Evolutionary conservation across 208 protist species (phyloP), one percentile per base, ranked within the genome.

Genomic region (Angomonas desouzai): DNA sequence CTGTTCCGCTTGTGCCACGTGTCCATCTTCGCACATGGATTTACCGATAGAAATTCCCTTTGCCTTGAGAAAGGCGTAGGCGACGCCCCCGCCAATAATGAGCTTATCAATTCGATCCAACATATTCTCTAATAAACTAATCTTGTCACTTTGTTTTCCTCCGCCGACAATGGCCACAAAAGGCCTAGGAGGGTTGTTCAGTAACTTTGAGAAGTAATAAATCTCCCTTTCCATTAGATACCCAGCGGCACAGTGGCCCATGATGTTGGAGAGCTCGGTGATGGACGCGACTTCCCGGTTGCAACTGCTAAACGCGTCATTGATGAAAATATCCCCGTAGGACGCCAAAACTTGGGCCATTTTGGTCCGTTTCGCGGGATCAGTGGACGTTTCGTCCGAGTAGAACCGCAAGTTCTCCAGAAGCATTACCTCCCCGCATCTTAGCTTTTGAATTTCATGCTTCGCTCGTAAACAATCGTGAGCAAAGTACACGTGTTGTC

Each of bases 331-430:
- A 72, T 99, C 98, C 66, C 89, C 98, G 55, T 94, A 91, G 0
- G 79, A 84, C 7, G 87, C 89, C 4, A 99, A 83, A 27, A 96
- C 89, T 11, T 82, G 77, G 7, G 79, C 85, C 86, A 94, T 94
- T 34, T 78, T 80, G 18, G 91, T 80, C 22, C 90, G 87, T 25
- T 91, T 79, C 20, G 64, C 70, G 48, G 93, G 72, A 29, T 93
- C 85, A 48, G 86, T 81, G 20, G 96, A 97, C 74, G 97, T 90
- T 71, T 99, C 98, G 71, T 99, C 98, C 27, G 82, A 28, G 85
- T 99, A 98, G 89, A 99, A 99, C 62, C 98, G 93, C 11, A 99
- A 70, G 77, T 99, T 99, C 85, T 99, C 98, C 6, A 99, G 85
- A 2, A 99, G 80, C 76, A 99, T 92, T 22, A 99, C 81, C 6